Base-by-base conservation (phyloP, 148 eudicot species). In the Rhododendron ovatum region DNA sequence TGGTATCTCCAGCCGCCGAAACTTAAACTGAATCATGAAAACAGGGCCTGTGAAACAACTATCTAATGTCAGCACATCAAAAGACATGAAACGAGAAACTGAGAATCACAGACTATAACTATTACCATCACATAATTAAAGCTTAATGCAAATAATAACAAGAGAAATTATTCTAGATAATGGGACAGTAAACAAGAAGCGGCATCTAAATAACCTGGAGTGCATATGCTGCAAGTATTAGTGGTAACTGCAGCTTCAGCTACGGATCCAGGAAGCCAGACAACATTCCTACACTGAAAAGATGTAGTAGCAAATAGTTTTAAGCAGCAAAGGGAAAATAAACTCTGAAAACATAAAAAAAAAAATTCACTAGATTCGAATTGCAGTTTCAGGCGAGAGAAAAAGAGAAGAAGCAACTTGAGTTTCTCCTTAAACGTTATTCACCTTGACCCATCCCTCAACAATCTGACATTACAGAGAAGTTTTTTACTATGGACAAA, bases 231-330 rank as follows among this genome's bases (percentile, higher is more conserved):
- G 93, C 99, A 97, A 57, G 90, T 84, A 86, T 89, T 93, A 81
- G 93, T 81, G 85, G 98, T 98, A 78, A 98, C 98, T 85, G 85
- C 78, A 57, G 98, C 98, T 89, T 98, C 98, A 65, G 92, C 88
- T 82, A 92, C 69, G 69, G 98, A 90, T 76, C 98, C 99, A 81
- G 99, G 99, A 84, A 98, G 99, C 98, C 99, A 98, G 73, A 98
- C 93, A 53, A 90, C 99, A 88, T 92, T 95, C 89, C 94, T 92
- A 83, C 99, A 98, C 98, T 97, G 91, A 15, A 83, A 89, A 82
- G 83, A 74, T 85, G 86, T 79, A 28, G 47, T 48, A 89, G 69
- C 80, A 86, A 82, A 45, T 17, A 78, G 53, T 8, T 77, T 37
- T 50, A 41, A 24, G 84, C 85, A 86, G 12, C 83, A 76, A 69